These are phyloP conservation scores for Senecio squalidus DNA, from an alignment of 140 eudicot species.

Conservation along the genomic window DNA sequence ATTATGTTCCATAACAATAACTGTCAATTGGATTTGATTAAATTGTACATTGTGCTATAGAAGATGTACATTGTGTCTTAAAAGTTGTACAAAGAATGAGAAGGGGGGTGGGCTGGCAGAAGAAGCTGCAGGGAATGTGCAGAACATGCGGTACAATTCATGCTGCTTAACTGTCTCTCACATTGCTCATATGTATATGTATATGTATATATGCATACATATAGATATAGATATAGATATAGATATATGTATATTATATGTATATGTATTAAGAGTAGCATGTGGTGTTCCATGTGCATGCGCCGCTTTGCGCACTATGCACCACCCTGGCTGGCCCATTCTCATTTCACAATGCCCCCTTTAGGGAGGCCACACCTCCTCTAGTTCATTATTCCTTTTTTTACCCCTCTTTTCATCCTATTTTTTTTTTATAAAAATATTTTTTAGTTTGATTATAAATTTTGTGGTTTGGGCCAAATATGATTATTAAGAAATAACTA, in stretches of 20 bases:
- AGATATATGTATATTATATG: too few species aligned
- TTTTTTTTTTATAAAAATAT: too few species aligned
- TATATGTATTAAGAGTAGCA: slow-evolving; percentile 19
- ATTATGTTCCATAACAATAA: too few species aligned
- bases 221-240: neutral
- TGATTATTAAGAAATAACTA: too few species aligned
- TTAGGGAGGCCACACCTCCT: slow-evolving; percentile 42
- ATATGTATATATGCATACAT: too few species aligned
- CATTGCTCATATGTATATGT: slow-evolving; percentile 12
- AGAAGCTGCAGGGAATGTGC: slow-evolving; percentile 86
- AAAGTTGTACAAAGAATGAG: neutral
- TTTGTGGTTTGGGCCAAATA: too few species aligned
- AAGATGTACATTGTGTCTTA: slow-evolving; percentile 8
- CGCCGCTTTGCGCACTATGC: slow-evolving; percentile 55
- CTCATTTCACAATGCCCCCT: slow-evolving; percentile 78
- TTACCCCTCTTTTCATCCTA: slow-evolving; percentile 19
- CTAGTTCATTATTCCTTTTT: neutral
- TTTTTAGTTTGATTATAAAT: too few species aligned
- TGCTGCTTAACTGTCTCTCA: slow-evolving; percentile 77
- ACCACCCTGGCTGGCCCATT: slow-evolving; percentile 47
- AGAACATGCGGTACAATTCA: slow-evolving; percentile 71
- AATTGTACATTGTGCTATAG: neutral
- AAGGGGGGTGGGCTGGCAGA: neutral
- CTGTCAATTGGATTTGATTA: too few species aligned
- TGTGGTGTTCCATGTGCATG: slow-evolving; percentile 61